Conservation (phyloP, 2,329 filamentous ascomycete genomes). For the Trichoderma hamatum region DNA sequence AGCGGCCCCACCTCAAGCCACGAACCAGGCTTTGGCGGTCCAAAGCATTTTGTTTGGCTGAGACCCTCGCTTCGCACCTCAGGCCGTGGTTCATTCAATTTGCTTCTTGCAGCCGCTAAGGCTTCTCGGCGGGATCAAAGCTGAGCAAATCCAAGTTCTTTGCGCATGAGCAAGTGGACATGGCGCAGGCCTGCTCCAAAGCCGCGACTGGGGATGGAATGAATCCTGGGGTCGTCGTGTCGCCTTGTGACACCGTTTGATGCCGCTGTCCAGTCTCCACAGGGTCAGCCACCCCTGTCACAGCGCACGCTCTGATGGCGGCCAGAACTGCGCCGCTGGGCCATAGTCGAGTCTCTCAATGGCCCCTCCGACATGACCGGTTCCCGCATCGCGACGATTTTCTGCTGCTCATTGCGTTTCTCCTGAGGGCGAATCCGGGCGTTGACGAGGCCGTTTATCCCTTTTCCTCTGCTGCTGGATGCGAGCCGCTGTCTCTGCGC, state of each 20-base stretch:
- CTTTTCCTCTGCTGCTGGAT: not conserved
- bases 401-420: not conserved
- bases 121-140: slow-evolving; percentile 13
- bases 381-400: slow-evolving; percentile 22
- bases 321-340: slow-evolving; percentile 27
- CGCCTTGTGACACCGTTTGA: slow-evolving; percentile 32
- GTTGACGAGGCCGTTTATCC: not conserved
- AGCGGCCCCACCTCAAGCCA: slow-evolving; percentile 30
- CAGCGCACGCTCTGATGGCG: slow-evolving; percentile 29
- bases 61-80: slow-evolving; percentile 5
- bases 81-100: slow-evolving; percentile 1
- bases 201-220: slow-evolving; percentile 19
- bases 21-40: slow-evolving; percentile 21
- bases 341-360: slow-evolving; percentile 23
- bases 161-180: slow-evolving; percentile 6
- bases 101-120: slow-evolving; percentile 19
- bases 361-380: slow-evolving; percentile 25
- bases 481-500: not conserved
- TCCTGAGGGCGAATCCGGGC: not conserved
- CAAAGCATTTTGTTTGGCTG: slow-evolving; percentile 20
- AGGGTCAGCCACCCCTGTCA: slow-evolving; percentile 31
- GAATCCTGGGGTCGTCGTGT: slow-evolving; percentile 28
- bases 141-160: slow-evolving; percentile 14
- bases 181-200: slow-evolving; percentile 17
- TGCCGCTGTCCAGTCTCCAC: slow-evolving; percentile 28